Conservation (phyloP, 208 protist species). For the Acanthamoeba healyi region DNA sequence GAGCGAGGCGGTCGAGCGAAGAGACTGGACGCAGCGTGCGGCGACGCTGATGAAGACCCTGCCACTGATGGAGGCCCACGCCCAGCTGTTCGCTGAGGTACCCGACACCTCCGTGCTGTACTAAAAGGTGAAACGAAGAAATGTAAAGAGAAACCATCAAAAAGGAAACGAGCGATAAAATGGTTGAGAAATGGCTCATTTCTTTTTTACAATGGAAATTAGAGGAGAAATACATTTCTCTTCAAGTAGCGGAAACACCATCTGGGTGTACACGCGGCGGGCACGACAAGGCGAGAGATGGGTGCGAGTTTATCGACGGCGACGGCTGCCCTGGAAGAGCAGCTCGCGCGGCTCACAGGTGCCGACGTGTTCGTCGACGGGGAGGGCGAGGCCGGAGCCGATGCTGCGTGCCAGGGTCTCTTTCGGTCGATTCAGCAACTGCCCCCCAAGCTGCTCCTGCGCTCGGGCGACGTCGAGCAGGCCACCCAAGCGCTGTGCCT, state of each 20-base stretch:
- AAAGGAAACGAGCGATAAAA: too few relatives aligned
- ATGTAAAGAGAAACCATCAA: too few relatives aligned
- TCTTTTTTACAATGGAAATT: too few relatives aligned
- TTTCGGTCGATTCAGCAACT: conserved; percentile 13
- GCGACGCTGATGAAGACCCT: neutral
- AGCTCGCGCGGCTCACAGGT: neutral
- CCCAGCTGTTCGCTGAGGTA: neutral
- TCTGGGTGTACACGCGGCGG: too few relatives aligned
- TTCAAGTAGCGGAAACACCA: too few relatives aligned
- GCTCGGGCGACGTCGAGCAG: neutral
- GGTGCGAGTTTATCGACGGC: neutral
- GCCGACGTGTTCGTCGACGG: neutral
- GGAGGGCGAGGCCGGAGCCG: neutral
- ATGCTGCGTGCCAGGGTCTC: neutral
- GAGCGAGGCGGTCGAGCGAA: neutral
- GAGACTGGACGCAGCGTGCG: neutral
- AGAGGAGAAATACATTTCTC: too few relatives aligned
- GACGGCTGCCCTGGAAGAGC: too few relatives aligned
- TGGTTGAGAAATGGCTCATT: too few relatives aligned
- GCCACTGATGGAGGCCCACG: neutral
- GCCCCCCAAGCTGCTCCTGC: neutral
- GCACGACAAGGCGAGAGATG: too few relatives aligned
- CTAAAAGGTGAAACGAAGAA: too few relatives aligned
- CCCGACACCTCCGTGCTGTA: neutral
- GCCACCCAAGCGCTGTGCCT: neutral